Conservation (phyloP, 768 basidiomycete species). For the Chalciporus sphaerocephalus region DNA sequence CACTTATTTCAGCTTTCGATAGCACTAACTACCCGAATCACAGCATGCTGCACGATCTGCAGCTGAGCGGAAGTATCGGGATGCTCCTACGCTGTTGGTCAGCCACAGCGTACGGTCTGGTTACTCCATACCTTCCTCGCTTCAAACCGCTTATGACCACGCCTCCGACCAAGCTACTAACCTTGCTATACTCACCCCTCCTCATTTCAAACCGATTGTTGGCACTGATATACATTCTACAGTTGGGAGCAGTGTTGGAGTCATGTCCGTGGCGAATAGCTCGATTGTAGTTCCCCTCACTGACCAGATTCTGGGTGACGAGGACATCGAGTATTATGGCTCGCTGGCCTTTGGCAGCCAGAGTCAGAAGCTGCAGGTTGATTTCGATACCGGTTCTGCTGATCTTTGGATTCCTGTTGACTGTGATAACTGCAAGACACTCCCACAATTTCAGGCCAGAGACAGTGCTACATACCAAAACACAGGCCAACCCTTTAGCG, state of each 20-base stretch:
- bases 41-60: conserved; percentile 17
- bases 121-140: conserved; percentile 11
- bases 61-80: conserved; percentile 14
- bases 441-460: conserved; percentile 34
- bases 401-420: conserved; percentile 52
- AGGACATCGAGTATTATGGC: conserved; percentile 48
- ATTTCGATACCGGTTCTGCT: conserved; percentile 63
- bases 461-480: conserved; percentile 41
- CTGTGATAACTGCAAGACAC: conserved; percentile 38
- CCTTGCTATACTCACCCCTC: conserved; percentile 1
- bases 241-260: neutral
- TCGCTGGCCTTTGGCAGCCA: conserved; percentile 50
- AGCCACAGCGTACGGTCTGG: conserved; percentile 3
- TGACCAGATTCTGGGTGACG: conserved; percentile 36
- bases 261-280: neutral
- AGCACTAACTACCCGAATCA: neutral
- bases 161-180: conserved; percentile 20
- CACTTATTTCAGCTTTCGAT: neutral
- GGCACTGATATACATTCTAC: neutral
- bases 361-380: conserved; percentile 47
- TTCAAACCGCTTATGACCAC: conserved; percentile 13
- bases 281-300: conserved; percentile 26
- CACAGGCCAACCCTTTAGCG: conserved; percentile 30
- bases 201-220: neutral
- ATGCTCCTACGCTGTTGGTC: conserved; percentile 14